A percentile compares a stretch with the other conserved stretches of the same genome.
These are phyloP conservation scores for Epichloe sylvatica DNA, from an alignment of 2,329 filamentous ascomycete species.

Conservation along the genomic window DNA sequence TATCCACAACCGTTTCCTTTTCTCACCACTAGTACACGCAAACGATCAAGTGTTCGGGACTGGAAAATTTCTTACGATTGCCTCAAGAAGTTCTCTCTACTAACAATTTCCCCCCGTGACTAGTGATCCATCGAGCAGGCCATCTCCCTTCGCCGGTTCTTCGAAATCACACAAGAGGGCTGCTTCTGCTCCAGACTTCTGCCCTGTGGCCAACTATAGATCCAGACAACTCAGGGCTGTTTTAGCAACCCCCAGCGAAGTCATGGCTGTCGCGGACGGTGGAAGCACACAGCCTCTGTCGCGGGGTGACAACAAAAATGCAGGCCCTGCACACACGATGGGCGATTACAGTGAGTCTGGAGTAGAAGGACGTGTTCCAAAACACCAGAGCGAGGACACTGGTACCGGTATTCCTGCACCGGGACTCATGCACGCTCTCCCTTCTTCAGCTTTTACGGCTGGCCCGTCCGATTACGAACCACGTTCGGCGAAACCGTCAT, in stretches of 20 bases:
- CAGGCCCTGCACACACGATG: not conserved
- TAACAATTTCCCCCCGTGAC: not conserved
- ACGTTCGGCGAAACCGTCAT: not conserved
- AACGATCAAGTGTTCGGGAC: not conserved
- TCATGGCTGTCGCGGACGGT: constrained; percentile 6
- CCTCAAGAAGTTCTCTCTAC: not conserved
- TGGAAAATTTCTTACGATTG: not conserved
- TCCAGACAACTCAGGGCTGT: constrained; percentile 7
- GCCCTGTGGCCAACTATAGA: constrained; percentile 9
- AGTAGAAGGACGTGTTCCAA: not conserved
- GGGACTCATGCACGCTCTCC: not conserved
- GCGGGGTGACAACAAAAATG: not conserved
- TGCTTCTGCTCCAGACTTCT: constrained; percentile 34
- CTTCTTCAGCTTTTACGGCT: not conserved
- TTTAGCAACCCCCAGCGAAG: constrained; percentile 8
- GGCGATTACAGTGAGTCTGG: not conserved
- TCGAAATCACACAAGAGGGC: constrained; percentile 32
- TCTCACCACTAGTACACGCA: not conserved
- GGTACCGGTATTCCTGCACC: not conserved
- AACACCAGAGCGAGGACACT: not conserved
- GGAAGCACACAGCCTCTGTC: not conserved
- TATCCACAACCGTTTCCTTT: not conserved
- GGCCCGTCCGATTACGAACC: not conserved
- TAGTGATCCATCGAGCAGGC: constrained; percentile 11
- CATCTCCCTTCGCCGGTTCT: constrained; percentile 8